Base-by-base conservation (phyloP, 805 yeast genomes). In the Teunomyces kruisii region DNA sequence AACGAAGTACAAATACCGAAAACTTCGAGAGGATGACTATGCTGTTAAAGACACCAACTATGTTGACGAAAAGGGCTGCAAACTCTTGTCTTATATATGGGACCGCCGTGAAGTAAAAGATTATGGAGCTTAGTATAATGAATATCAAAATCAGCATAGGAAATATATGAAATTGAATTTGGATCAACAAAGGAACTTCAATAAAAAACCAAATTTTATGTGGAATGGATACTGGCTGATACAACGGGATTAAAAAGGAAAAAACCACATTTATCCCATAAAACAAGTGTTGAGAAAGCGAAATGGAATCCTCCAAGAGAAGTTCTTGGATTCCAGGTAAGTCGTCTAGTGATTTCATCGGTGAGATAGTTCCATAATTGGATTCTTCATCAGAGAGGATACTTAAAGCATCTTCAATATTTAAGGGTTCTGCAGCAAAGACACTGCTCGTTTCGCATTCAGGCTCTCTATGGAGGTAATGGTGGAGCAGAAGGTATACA, bases 1-100 rank as follows among this genome's bases (percentile, higher is more conserved):
- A 43, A 33, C 57, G 51, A 13, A 70, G 51, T 4, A 64, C 48
- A 3, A 54, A 24, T 4, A 56, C 39, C 1, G 72, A 63, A 22
- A 65, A 54, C 9, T 54, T 40, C 2, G 70, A 57, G 4, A 65
- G 55, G 6, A 67, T 41, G 4, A 65, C 15, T 13, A 67, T 48
- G 7, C 70, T 64, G 30, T 47, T 56, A 9, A 47, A 10, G 2
- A 67, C 50, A 1, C 70, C 67, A 2, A 56, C 8, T 2, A 44
- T n/a, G 37, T 53, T 51, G 14, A 51, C 37, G 13, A 47, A n/a
- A 40, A 40, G 26, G 29, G 36, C 16, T 27, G 17, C 10, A 40
- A 40, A 4, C 15, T 44, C n/a, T 13, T 22, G 32, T 27, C 35
- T 14, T 5, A 50, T 28, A 3, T 29, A n/a, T 7, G 31, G 44